A percentile compares a stretch with the other conserved stretches of the same genome.
Conservation (phyloP, 352 stramenopile genomes). For the Thalassiosira mediterranea region DNA sequence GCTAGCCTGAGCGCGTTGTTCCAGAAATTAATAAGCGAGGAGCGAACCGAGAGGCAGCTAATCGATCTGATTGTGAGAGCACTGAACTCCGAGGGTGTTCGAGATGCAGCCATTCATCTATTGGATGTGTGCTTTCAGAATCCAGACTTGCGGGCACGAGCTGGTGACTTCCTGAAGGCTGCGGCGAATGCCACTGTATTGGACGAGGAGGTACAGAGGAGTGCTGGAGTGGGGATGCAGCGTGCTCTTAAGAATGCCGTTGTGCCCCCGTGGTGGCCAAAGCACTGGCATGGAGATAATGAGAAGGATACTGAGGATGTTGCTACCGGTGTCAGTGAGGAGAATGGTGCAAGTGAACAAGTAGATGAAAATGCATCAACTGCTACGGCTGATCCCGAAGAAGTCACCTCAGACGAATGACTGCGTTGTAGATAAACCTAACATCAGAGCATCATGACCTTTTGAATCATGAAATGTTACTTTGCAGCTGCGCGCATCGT, state of each 20-base stretch:
- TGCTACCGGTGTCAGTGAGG: no score
- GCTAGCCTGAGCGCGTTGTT: slow-evolving; percentile 34
- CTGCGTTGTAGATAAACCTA: no score
- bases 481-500: no score
- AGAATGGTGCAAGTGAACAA: no score
- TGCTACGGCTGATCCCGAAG: no score
- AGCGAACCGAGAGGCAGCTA: slow-evolving; percentile 42
- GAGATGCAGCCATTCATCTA: slow-evolving; percentile 26
- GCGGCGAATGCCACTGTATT: slow-evolving; percentile 32
- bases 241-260: slow-evolving; percentile 30
- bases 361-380: no score
- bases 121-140: slow-evolving; percentile 50
- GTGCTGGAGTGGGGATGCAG: slow-evolving; percentile 36
- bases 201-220: slow-evolving; percentile 40
- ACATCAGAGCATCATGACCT: no score
- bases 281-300: no score
- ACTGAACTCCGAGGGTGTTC: slow-evolving; percentile 40
- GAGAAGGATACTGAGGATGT: no score
- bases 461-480: no score
- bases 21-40: slow-evolving; percentile 44
- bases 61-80: slow-evolving; percentile 47
- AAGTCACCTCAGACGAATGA: no score
- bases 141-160: slow-evolving; percentile 25
- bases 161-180: slow-evolving; percentile 50
- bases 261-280: slow-evolving; percentile 27